These are phyloP conservation scores for Flaveria sonorensis DNA, from an alignment of 129 eudicot species.

Conservation along the genomic window DNA sequence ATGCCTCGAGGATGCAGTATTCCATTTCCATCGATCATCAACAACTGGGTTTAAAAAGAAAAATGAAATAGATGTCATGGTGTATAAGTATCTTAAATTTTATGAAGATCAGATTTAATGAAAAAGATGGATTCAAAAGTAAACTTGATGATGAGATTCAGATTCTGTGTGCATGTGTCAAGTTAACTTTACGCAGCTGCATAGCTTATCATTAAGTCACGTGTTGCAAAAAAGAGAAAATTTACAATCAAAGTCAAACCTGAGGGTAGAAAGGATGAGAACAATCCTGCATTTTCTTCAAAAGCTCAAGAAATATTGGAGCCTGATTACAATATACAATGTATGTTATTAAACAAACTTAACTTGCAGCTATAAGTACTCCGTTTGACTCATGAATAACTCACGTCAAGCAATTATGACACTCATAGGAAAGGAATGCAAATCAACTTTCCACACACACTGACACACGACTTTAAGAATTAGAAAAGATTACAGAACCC, in stretches of 20 bases:
- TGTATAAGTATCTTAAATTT: background rate
- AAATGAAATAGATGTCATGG: conserved; percentile 16
- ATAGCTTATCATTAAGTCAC: conserved; percentile 10
- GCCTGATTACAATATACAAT: conserved; percentile 47
- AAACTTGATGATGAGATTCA: conserved; percentile 17
- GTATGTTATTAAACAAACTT: conserved; percentile 14
- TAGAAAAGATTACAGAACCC: background rate
- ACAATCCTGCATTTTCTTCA: conserved; percentile 72
- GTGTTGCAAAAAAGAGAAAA: conserved; percentile 7
- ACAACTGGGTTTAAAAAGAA: conserved; percentile 44
- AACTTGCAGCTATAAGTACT: conserved; percentile 7
- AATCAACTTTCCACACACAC: background rate
- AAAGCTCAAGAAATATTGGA: conserved; percentile 74
- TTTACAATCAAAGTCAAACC: conserved; percentile 42
- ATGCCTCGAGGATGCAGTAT: conserved; percentile 97
- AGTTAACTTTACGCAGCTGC: conserved; percentile 7
- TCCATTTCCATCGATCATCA: conserved; percentile 99
- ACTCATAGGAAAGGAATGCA: background rate
- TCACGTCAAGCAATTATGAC: background rate
- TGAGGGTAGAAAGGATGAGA: conserved; percentile 81
- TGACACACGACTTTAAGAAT: background rate
- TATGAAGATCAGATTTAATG: conserved; percentile 10
- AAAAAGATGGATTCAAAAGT: conserved; percentile 8
- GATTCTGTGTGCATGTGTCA: conserved; percentile 11
- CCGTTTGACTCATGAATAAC: conserved; percentile 10